Evolutionary conservation across 2,329 filamentous ascomycete genomes (phyloP).

Genomic region (Xylariaceae sp.): DNA sequence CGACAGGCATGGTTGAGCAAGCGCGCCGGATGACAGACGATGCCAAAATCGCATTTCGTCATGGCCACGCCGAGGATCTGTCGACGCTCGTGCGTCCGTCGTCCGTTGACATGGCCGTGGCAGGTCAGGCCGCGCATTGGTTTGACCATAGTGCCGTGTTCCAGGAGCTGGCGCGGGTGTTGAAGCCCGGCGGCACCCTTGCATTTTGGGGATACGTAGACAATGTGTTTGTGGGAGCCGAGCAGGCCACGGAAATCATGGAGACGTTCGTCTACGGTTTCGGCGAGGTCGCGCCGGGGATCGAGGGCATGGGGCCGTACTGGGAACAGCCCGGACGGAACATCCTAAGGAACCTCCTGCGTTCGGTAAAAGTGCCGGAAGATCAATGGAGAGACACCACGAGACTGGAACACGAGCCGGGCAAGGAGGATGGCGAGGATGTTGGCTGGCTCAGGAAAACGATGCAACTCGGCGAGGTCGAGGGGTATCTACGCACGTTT

Average conservation of each 20-base stretch:
- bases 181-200: constrained; percentile 51
- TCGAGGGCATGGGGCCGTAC: constrained; percentile 49
- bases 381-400: constrained; percentile 47
- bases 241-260: constrained; percentile 47
- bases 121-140: constrained; percentile 60
- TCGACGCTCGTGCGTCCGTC: constrained; percentile 40
- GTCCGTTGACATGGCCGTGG: constrained; percentile 47
- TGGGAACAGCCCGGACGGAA: constrained; percentile 58
- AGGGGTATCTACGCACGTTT: constrained; percentile 57
- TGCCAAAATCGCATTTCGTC: constrained; percentile 43
- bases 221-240: constrained; percentile 51
- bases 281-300: constrained; percentile 38
- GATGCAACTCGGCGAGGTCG: constrained; percentile 52
- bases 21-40: constrained; percentile 38
- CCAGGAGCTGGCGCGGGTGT: constrained; percentile 48
- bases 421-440: constrained; percentile 34
- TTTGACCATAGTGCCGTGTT: constrained; percentile 54
- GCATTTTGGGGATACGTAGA: constrained; percentile 64
- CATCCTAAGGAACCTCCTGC: constrained; percentile 47
- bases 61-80: constrained; percentile 50
- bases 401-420: constrained; percentile 54
- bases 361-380: constrained; percentile 46
- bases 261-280: constrained; percentile 50
- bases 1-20: constrained; percentile 50
- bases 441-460: constrained; percentile 47